These are phyloP conservation scores for Termitomyces titanicus DNA, from an alignment of 768 basidiomycete genomes.

Conservation along the genomic window DNA sequence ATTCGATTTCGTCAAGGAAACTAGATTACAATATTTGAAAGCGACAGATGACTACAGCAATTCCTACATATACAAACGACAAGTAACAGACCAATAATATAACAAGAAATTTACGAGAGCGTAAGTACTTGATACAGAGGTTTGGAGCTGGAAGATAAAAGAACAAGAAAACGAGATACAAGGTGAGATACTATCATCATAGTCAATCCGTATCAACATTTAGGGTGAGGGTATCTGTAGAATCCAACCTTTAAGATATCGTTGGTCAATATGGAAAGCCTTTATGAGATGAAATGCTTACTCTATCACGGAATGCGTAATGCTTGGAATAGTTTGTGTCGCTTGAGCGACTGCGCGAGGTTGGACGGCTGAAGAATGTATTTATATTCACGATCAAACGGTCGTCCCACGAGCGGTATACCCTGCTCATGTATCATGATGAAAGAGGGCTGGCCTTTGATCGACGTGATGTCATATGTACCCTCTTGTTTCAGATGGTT, in stretches of 20 bases:
- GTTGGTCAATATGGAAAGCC: background rate
- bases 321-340: background rate
- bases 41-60: background rate
- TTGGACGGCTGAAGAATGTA: constrained; percentile 5
- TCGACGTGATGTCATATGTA: constrained; percentile 31
- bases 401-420: constrained; percentile 35
- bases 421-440: constrained; percentile 36
- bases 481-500: constrained; percentile 50
- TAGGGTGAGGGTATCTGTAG: background rate
- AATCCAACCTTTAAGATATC: background rate
- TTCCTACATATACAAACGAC: background rate
- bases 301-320: background rate
- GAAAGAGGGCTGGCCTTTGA: constrained; percentile 19
- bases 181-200: background rate
- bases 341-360: background rate
- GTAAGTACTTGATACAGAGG: background rate
- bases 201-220: background rate
- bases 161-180: background rate
- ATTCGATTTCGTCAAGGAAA: no score
- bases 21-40: no score
- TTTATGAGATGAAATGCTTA: background rate
- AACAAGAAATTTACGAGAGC: background rate
- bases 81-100: background rate
- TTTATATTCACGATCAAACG: constrained; percentile 34
- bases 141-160: background rate